Conservation (phyloP, 73 alveolate genomes). For the Strombidium stylifer region DNA sequence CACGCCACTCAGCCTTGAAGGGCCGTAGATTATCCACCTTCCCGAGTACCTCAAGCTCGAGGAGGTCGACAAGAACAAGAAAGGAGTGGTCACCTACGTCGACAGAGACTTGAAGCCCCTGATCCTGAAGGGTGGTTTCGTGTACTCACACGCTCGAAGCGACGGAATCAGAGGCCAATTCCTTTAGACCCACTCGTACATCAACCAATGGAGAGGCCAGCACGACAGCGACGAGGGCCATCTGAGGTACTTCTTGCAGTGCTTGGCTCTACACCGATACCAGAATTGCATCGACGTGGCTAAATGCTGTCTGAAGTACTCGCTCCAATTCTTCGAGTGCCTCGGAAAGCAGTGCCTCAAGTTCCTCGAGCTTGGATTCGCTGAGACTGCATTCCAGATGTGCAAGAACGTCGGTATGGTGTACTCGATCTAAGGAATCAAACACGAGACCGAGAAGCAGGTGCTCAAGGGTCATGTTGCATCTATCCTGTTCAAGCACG, state of each 20-base stretch:
- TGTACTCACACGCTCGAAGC: conserved; percentile 60
- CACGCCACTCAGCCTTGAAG: conserved; percentile 78
- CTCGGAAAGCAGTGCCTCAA: conserved; percentile 91
- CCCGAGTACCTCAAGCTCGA: conserved; percentile 68
- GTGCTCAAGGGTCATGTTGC: conserved; percentile 94
- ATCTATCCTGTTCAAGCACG: conserved; percentile 89
- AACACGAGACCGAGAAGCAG: conserved; percentile 90
- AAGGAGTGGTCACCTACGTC: conserved; percentile 71
- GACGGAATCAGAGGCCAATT: conserved; percentile 82
- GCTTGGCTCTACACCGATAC: conserved; percentile 78
- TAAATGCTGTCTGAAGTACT: conserved; percentile 63
- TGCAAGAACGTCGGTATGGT: conserved; percentile 92
- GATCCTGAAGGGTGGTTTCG: conserved; percentile 74
- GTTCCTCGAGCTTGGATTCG: conserved; percentile 88
- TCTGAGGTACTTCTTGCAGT: conserved; percentile 91
- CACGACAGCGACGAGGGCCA: conserved; percentile 96
- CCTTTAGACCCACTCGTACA: conserved; percentile 85
- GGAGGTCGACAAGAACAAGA: conserved; percentile 78
- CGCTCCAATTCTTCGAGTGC: conserved; percentile 72
- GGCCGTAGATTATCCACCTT: conserved; percentile 70
- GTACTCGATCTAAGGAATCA: conserved; percentile 80
- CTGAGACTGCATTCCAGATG: conserved; percentile 84
- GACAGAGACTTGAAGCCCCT: conserved; percentile 90
- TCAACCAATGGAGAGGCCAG: conserved; percentile 82
- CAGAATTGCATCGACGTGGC: conserved; percentile 82